Conservation (phyloP, 345 rosid species). For the Linum tenue region DNA sequence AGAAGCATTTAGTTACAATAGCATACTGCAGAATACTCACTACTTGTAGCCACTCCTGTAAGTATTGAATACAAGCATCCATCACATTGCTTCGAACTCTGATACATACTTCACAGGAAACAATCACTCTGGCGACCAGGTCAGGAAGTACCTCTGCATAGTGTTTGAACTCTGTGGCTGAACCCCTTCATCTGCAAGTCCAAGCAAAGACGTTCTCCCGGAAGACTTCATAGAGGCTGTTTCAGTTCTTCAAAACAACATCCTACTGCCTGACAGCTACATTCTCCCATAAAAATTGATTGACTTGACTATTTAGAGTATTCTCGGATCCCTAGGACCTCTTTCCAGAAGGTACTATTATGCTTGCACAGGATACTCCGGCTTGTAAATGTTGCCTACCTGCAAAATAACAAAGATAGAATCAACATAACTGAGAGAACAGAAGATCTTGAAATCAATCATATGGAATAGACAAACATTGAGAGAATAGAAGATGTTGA, state of each 20-base stretch:
- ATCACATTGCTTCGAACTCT: not conserved
- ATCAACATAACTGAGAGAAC: not conserved
- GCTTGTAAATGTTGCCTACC: not conserved
- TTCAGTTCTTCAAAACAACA: constrained; percentile 13
- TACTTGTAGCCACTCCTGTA: not conserved
- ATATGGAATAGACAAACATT: not conserved
- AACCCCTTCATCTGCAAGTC: constrained; percentile 15
- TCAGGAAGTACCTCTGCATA: constrained; percentile 24
- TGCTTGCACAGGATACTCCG: not conserved
- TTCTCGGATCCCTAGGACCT: constrained; percentile 19
- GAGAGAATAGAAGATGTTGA: not conserved
- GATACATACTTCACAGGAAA: constrained; percentile 2
- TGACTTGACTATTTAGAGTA: constrained; percentile 9
- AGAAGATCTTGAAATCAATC: not conserved
- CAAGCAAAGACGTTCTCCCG: constrained; percentile 20
- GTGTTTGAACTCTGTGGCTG: constrained; percentile 22
- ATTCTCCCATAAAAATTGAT: constrained; percentile 15
- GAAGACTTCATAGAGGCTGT: constrained; percentile 32
- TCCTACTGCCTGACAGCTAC: constrained; percentile 9
- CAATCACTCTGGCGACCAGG: not conserved
- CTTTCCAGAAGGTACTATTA: constrained; percentile 10
- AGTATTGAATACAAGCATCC: not conserved
- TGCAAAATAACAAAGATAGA: not conserved
- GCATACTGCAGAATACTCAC: not conserved
- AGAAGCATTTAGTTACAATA: constrained; percentile 14